Evolutionary conservation across 2,329 filamentous ascomycete genomes (phyloP).

Genomic region (Ramichloridium luteum): DNA sequence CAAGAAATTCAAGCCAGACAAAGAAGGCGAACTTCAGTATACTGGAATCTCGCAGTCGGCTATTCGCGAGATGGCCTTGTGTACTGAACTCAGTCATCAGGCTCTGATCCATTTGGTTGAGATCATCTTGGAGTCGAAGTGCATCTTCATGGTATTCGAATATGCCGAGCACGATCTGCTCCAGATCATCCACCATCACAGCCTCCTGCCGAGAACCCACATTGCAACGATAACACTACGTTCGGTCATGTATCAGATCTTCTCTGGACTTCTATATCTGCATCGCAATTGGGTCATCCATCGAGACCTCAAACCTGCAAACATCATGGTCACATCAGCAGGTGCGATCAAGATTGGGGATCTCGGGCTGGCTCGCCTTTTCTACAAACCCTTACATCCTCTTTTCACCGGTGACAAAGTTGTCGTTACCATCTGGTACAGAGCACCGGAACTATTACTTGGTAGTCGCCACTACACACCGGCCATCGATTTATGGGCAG

Average conservation of each 20-base stretch:
- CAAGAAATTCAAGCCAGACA: constrained; percentile 98
- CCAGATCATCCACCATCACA: constrained; percentile 97
- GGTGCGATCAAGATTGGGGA: constrained; percentile 94
- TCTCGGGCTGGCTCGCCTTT: constrained; percentile 78
- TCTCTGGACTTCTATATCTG: constrained; percentile 88
- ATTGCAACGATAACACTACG: constrained; percentile 84
- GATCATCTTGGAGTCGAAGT: constrained; percentile 96
- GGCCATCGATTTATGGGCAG: constrained; percentile 92
- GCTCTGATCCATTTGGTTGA: constrained; percentile 88
- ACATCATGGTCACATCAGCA: constrained; percentile 90
- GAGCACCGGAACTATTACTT: constrained; percentile 83
- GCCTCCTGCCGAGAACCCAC: constrained; percentile 71
- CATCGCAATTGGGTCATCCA: constrained; percentile 97
- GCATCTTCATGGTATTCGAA: constrained; percentile 99
- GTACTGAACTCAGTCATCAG: constrained; percentile 75
- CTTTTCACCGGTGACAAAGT: constrained; percentile 94
- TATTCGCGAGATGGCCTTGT: constrained; percentile 93
- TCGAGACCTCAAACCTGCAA: constrained; percentile 91
- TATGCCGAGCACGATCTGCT: constrained; percentile 95
- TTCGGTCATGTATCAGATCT: constrained; percentile 87
- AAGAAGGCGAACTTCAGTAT: constrained; percentile 94
- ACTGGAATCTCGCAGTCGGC: constrained; percentile 96
- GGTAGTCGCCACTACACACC: constrained; percentile 94
- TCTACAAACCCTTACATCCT: constrained; percentile 84
- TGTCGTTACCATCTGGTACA: constrained; percentile 98